These are phyloP conservation scores for Talaromyces proteolyticus DNA, from an alignment of 495 filamentous ascomycete genomes.

Conservation along the genomic window DNA sequence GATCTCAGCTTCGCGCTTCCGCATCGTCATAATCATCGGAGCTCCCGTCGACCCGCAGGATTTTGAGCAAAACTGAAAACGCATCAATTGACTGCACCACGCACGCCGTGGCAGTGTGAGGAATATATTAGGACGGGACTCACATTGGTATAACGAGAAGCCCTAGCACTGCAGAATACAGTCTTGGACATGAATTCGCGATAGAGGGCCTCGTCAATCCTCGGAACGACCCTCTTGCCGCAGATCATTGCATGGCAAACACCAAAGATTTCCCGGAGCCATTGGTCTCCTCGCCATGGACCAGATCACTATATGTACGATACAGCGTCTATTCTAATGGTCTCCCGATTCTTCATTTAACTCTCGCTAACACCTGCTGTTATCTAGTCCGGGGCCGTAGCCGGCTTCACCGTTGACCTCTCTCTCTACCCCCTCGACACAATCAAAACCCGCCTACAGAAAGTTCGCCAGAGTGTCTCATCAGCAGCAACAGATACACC, in stretches of 20 bases:
- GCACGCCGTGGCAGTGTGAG: too few species aligned
- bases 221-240: background rate
- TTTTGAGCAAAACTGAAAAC: too few species aligned
- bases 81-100: too few species aligned
- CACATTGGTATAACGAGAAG: too few species aligned
- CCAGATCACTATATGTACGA: constrained; percentile 39
- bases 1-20: too few species aligned
- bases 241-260: constrained; percentile 1
- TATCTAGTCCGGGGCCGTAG: constrained; percentile 69
- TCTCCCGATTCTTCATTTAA: too few species aligned
- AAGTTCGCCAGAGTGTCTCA: constrained; percentile 60
- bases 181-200: background rate
- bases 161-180: too few species aligned
- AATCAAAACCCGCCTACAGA: constrained; percentile 90
- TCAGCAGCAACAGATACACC: constrained; percentile 49
- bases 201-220: background rate
- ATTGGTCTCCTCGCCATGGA: constrained; percentile 38
- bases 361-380: constrained; percentile 8
- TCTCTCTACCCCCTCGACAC: constrained; percentile 90
- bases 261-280: constrained; percentile 14
- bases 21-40: background rate
- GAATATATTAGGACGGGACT: too few species aligned
- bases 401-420: constrained; percentile 85
- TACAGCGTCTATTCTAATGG: too few species aligned
- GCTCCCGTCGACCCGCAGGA: too few species aligned